Percentiles rank a stretch among this genome's conserved stretches.
Conservation (phyloP, 495 filamentous ascomycete species). For the Cercophora newfieldiana region DNA sequence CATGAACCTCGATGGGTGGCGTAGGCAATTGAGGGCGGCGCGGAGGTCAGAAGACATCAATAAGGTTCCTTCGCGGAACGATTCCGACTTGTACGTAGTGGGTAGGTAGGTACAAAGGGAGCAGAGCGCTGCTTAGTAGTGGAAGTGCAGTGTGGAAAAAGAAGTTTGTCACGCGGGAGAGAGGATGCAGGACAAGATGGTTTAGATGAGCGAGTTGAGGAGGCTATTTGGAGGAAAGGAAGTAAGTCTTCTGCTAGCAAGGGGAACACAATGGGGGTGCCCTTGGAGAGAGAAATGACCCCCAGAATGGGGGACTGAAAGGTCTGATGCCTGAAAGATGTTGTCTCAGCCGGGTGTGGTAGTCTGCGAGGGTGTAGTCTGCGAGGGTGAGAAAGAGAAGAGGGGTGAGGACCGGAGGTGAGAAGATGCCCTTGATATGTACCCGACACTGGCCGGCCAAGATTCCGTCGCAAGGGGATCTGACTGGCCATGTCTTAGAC, state of each 20-base stretch:
- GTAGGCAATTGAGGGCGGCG: conserved; percentile 65
- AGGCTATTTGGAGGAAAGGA: not conserved
- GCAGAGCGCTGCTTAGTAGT: not conserved
- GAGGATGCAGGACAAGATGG: not conserved
- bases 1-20: conserved; percentile 69
- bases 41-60: conserved; percentile 81
- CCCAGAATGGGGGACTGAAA: conserved; percentile 31
- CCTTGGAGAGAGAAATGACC: conserved; percentile 19
- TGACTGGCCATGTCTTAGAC: conserved; percentile 18
- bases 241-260: not conserved
- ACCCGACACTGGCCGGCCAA: conserved; percentile 15
- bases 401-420: not conserved
- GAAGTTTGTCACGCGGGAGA: not conserved
- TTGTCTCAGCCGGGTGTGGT: conserved; percentile 11
- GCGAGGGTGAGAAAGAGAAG: not conserved
- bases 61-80: conserved; percentile 38
- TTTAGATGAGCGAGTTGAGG: not conserved
- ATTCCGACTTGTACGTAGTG: conserved; percentile 19
- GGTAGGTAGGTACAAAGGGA: not conserved
- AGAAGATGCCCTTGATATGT: conserved; percentile 10
- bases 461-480: not conserved
- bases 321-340: conserved; percentile 7
- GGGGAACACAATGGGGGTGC: not conserved
- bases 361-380: not conserved
- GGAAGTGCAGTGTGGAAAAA: not conserved